These are phyloP conservation scores for Breviolum minutum DNA, from an alignment of 73 alveolate genomes.

Conservation along the genomic window DNA sequence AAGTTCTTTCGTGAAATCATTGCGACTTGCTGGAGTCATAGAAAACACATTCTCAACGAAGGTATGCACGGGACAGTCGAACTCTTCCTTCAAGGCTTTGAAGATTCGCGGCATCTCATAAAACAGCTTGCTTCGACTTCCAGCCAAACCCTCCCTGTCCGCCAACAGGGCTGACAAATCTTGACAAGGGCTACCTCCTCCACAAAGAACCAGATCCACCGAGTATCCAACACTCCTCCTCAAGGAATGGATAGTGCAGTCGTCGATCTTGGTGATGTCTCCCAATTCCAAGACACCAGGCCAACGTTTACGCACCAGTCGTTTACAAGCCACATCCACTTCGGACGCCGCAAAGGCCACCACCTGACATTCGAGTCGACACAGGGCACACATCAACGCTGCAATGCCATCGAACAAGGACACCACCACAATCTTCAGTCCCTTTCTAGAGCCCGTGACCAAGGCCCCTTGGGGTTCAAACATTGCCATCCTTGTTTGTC, in stretches of 20 bases:
- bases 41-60: neutral
- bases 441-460: neutral
- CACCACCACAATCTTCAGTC: neutral
- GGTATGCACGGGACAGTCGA: neutral
- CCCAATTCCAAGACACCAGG: slow-evolving; percentile 5
- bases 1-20: neutral
- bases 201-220: neutral
- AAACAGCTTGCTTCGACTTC: neutral
- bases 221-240: too few relatives aligned
- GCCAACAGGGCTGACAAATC: neutral
- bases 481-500: too few relatives aligned
- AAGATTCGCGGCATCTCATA: neutral
- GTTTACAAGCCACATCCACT: neutral
- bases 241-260: neutral
- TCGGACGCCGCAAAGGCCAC: neutral
- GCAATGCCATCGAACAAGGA: slow-evolving; percentile 14
- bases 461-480: too few relatives aligned
- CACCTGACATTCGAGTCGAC: neutral
- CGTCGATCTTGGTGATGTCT: neutral
- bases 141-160: neutral
- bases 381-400: neutral
- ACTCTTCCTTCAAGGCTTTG: neutral
- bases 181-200: slow-evolving; percentile 7
- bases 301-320: neutral
- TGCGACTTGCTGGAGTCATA: neutral